Conservation (phyloP, 1,139 yeast genomes). For the Yamadazyma pseudoaaseri region DNA sequence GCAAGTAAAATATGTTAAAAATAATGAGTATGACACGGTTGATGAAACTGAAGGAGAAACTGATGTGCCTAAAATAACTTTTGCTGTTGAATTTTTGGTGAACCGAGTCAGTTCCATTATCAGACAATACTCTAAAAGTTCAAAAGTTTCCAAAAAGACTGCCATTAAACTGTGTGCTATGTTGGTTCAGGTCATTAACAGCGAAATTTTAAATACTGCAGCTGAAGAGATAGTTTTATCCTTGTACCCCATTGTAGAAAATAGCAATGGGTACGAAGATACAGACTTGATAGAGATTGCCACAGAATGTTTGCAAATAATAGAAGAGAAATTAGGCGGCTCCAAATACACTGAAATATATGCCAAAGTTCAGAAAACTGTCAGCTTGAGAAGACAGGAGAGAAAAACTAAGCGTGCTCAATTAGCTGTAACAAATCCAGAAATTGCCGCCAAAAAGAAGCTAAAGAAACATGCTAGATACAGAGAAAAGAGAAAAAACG, state of each 20-base stretch:
- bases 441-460: constrained; percentile 72
- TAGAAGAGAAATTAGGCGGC: constrained; percentile 71
- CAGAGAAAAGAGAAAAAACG: constrained; percentile 73
- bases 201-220: constrained; percentile 33
- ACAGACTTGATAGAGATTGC: constrained; percentile 59
- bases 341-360: constrained; percentile 67
- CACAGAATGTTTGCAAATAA: constrained; percentile 65
- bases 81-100: constrained; percentile 64
- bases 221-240: constrained; percentile 58
- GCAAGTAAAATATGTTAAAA: constrained; percentile 32
- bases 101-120: constrained; percentile 59
- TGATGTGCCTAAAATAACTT: constrained; percentile 24
- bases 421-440: constrained; percentile 78
- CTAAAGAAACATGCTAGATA: constrained; percentile 71
- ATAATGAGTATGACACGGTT: constrained; percentile 11
- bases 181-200: constrained; percentile 49
- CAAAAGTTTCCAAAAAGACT: constrained; percentile 60
- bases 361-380: constrained; percentile 59
- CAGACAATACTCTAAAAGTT: constrained; percentile 58
- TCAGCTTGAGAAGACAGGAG: constrained; percentile 66
- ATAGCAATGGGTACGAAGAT: constrained; percentile 41
- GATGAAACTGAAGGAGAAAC: constrained; percentile 21
- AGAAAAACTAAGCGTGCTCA: constrained; percentile 77
- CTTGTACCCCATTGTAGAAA: constrained; percentile 55
- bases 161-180: constrained; percentile 62